phyloP scores from a whole-genome alignment of 371 early-diverging fungal species.

The Basidiobolus meristosporus region DNA sequence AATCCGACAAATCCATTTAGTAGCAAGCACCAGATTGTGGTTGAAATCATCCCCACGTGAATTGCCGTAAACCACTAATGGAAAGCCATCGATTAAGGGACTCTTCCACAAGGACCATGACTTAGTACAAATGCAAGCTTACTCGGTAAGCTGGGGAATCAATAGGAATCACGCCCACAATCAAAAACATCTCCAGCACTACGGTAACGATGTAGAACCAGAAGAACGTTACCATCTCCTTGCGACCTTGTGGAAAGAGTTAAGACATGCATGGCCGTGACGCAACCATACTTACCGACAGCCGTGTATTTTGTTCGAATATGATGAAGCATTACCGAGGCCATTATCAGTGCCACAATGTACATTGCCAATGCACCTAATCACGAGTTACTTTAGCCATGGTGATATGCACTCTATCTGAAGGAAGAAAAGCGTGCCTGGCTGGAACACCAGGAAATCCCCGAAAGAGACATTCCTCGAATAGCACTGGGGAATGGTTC shows the following conservation, averaged over 20 bases:
- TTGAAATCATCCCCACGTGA: constrained; percentile 57
- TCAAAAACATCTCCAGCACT: constrained; percentile 66
- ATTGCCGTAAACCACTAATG: constrained; percentile 67
- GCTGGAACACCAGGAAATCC: constrained; percentile 52
- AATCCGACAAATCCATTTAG: constrained; percentile 88
- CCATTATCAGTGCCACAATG: constrained; percentile 79
- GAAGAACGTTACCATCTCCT: constrained; percentile 92
- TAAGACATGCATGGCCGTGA: background rate
- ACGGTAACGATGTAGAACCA: constrained; percentile 73
- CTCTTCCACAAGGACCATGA: background rate
- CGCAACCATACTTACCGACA: constrained; percentile 41
- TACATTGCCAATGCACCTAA: background rate
- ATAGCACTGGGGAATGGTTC: constrained; percentile 55
- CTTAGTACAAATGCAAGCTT: constrained; percentile 10
- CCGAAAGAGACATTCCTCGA: constrained; percentile 51
- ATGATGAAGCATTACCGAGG: constrained; percentile 88
- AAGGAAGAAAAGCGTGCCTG: constrained; percentile 20
- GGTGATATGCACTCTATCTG: background rate
- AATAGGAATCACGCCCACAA: constrained; percentile 77
- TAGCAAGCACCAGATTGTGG: constrained; percentile 77
- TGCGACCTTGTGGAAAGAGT: constrained; percentile 37
- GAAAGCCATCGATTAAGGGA: background rate
- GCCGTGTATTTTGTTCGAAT: constrained; percentile 90
- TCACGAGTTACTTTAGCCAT: background rate
- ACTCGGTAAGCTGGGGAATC: constrained; percentile 61